Conservation (phyloP, 2,329 filamentous ascomycete species). For the Neofusicoccum parvum region DNA sequence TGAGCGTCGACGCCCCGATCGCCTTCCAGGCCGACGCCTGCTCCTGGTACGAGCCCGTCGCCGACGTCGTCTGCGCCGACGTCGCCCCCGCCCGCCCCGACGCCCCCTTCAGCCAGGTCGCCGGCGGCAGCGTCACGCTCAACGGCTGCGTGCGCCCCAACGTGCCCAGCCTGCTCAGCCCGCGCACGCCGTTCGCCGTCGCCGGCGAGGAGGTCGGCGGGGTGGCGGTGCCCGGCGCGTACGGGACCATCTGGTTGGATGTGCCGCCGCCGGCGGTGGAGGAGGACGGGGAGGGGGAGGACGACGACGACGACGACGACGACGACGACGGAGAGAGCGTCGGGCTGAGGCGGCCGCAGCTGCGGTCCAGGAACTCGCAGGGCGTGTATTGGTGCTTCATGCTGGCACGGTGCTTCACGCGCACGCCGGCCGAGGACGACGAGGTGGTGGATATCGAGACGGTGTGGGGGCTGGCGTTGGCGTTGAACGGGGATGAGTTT, state of each 20-base stretch:
- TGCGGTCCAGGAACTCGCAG: neutral
- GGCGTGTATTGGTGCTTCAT: constrained; percentile 16
- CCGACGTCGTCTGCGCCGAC: neutral
- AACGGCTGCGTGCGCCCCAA: constrained; percentile 1
- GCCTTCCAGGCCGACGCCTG: constrained; percentile 19
- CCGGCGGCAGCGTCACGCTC: neutral
- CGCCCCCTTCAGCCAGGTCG: constrained; percentile 2
- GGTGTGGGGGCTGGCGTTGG: constrained; percentile 15
- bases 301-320: no score
- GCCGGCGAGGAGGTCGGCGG: neutral
- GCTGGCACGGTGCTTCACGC: constrained; percentile 17
- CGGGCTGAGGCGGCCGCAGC: neutral
- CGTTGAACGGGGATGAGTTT: constrained; percentile 4
- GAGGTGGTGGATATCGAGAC: constrained; percentile 13
- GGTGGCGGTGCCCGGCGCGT: neutral
- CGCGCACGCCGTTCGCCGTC: constrained; percentile 11
- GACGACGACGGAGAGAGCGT: no score
- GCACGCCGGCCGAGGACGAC: constrained; percentile 13
- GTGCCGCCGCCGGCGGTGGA: neutral
- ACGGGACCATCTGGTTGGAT: constrained; percentile 1
- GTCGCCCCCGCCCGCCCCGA: neutral
- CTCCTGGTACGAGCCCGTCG: constrained; percentile 19
- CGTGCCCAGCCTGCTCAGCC: constrained; percentile 7
- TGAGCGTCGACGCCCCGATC: constrained; percentile 15
- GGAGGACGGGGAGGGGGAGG: neutral